A percentile compares a stretch with the other conserved stretches of the same genome.
Conservation (phyloP, 805 yeast genomes). For the Starmerella floricola region DNA sequence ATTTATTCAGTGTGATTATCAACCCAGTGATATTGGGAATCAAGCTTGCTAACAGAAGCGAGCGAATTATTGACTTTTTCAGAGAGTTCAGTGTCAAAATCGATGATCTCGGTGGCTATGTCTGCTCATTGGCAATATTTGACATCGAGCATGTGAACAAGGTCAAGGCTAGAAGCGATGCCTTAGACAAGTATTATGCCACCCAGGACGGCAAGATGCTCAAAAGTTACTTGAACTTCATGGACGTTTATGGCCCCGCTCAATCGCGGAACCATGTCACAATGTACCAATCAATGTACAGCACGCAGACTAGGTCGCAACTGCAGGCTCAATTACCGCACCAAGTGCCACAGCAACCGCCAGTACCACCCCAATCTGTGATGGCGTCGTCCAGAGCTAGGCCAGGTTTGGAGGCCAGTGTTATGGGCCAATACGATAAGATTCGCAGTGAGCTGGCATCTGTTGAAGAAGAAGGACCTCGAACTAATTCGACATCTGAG, state of each 20-base stretch:
- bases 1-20: slow-evolving; percentile 65
- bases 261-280: slow-evolving; percentile 8
- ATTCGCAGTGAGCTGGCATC: slow-evolving; percentile 13
- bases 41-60: slow-evolving; percentile 60
- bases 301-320: neutral
- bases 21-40: slow-evolving; percentile 88
- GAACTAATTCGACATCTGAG: slow-evolving; percentile 1
- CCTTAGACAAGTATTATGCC: slow-evolving; percentile 32
- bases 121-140: slow-evolving; percentile 89
- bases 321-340: neutral
- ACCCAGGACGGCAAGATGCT: slow-evolving; percentile 75
- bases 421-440: slow-evolving; percentile 27
- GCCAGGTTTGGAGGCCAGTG: slow-evolving; percentile 24
- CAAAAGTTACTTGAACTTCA: slow-evolving; percentile 74
- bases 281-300: slow-evolving; percentile 1
- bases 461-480: slow-evolving; percentile 15
- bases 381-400: too few species aligned
- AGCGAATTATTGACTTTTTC: slow-evolving; percentile 75
- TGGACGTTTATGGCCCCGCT: slow-evolving; percentile 59
- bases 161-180: slow-evolving; percentile 29
- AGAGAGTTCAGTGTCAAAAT: slow-evolving; percentile 81
- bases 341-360: neutral
- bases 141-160: slow-evolving; percentile 48
- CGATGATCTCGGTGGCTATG: slow-evolving; percentile 80
- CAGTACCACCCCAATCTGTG: too few species aligned